These are phyloP conservation scores for Fusarium devonianum DNA, from an alignment of 2,329 filamentous ascomycete genomes.

Conservation along the genomic window DNA sequence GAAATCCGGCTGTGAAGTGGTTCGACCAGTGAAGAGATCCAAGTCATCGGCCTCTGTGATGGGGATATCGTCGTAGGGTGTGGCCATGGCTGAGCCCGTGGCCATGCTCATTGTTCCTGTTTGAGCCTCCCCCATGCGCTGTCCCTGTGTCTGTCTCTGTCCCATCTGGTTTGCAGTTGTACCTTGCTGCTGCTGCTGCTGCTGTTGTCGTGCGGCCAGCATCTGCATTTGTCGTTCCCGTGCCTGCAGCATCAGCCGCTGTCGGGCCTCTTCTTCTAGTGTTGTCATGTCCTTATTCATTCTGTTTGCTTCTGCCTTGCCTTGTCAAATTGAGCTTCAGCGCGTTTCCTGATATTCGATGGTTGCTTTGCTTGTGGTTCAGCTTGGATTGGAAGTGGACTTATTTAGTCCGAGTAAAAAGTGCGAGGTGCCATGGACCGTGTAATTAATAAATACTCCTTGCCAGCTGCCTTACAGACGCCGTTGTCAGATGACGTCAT, in stretches of 20 bases:
- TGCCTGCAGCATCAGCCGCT: conserved; percentile 4
- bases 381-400: too few relatives aligned
- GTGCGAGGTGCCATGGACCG: too few relatives aligned
- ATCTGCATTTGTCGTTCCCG: conserved; percentile 7
- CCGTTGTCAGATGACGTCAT: too few relatives aligned
- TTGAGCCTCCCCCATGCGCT: background rate
- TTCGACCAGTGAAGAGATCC: background rate
- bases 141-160: background rate
- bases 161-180: background rate
- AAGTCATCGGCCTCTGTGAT: conserved; percentile 10
- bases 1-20: conserved; percentile 1
- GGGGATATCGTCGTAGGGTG: conserved; percentile 18
- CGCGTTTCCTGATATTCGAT: too few relatives aligned
- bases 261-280: background rate
- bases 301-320: background rate
- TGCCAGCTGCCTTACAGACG: too few relatives aligned
- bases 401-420: too few relatives aligned
- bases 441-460: too few relatives aligned
- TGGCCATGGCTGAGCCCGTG: conserved; percentile 3
- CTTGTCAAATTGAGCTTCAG: too few relatives aligned
- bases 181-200: background rate
- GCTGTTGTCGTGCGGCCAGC: conserved; percentile 1
- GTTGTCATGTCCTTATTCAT: background rate
- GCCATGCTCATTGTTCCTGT: background rate
- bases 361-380: too few relatives aligned